A percentile compares a stretch with the other conserved stretches of the same genome.
Conservation (phyloP, 768 basidiomycete genomes). For the Auriscalpium microsporum region DNA sequence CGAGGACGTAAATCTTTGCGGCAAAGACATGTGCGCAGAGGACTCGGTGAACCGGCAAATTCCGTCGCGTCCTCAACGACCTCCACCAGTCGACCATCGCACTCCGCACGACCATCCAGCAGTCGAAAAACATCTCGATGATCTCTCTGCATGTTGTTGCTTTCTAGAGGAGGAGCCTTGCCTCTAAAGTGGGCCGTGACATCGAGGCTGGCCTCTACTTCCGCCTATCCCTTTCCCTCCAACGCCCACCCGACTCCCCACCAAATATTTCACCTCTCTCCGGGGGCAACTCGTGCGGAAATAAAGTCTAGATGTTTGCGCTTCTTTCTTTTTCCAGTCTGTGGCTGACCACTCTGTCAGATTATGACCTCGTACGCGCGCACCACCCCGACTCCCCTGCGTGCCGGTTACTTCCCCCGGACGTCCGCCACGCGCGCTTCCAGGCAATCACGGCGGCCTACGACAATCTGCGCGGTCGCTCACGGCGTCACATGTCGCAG, state of each 20-base stretch:
- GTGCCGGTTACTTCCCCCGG: slow-evolving; percentile 32
- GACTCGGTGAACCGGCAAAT: too few relatives aligned
- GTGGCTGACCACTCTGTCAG: slow-evolving; percentile 24
- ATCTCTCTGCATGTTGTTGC: too few relatives aligned
- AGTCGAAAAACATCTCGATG: too few relatives aligned
- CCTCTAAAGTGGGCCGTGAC: background rate
- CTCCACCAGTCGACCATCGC: too few relatives aligned
- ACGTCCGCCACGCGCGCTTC: slow-evolving; percentile 50
- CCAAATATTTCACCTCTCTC: slow-evolving; percentile 64
- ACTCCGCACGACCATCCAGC: too few relatives aligned
- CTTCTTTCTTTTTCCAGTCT: background rate
- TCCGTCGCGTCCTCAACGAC: too few relatives aligned
- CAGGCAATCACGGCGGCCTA: slow-evolving; percentile 60
- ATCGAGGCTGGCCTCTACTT: background rate
- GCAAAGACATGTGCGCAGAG: too few relatives aligned
- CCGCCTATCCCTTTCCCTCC: slow-evolving; percentile 41
- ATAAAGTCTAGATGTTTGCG: slow-evolving; percentile 63
- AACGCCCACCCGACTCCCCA: slow-evolving; percentile 50
- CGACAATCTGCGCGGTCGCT: slow-evolving; percentile 39
- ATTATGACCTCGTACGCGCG: slow-evolving; percentile 64
- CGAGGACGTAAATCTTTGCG: too few relatives aligned
- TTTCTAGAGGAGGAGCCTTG: too few relatives aligned
- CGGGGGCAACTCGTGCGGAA: slow-evolving; percentile 44
- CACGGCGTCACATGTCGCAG: background rate
- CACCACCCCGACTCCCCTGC: slow-evolving; percentile 64